Conservation (phyloP, 495 filamentous ascomycete species). For the Aspergillus avenaceus region DNA sequence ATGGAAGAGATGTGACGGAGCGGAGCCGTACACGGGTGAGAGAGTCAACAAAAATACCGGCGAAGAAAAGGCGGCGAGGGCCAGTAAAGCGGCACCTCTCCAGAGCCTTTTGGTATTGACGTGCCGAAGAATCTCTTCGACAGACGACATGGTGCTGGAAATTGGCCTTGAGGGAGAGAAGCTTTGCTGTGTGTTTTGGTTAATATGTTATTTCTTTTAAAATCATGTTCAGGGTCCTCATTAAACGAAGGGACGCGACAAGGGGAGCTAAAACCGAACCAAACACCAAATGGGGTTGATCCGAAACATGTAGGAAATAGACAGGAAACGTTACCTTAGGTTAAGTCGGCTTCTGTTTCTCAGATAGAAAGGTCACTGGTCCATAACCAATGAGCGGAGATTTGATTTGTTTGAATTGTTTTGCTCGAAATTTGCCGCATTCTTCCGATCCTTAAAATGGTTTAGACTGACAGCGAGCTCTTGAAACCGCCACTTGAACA, state of each 20-base stretch:
- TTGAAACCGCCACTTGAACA: background rate
- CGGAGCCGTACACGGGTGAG: conserved; percentile 81
- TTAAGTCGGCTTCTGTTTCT: no score
- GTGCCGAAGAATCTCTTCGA: conserved; percentile 23
- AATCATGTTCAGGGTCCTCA: background rate
- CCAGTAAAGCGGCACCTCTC: conserved; percentile 47
- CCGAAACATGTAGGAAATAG: conserved; percentile 10
- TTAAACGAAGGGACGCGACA: no score
- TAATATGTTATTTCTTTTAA: background rate
- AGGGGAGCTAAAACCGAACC: background rate
- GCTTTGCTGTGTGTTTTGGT: background rate
- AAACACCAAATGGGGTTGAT: background rate
- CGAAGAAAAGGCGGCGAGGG: conserved; percentile 68
- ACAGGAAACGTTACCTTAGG: no score
- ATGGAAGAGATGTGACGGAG: conserved; percentile 71
- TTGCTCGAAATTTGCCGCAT: conserved; percentile 27
- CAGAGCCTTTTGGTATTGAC: conserved; percentile 26
- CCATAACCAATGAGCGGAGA: conserved; percentile 10
- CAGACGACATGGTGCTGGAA: conserved; percentile 22
- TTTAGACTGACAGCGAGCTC: background rate
- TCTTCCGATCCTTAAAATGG: conserved; percentile 17
- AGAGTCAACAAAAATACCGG: conserved; percentile 70
- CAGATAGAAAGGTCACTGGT: conserved; percentile 9
- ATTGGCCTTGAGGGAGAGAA: background rate
- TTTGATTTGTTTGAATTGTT: no score